Conservation (phyloP, 2,329 filamentous ascomycete genomes). For the Fusarium setosum region DNA sequence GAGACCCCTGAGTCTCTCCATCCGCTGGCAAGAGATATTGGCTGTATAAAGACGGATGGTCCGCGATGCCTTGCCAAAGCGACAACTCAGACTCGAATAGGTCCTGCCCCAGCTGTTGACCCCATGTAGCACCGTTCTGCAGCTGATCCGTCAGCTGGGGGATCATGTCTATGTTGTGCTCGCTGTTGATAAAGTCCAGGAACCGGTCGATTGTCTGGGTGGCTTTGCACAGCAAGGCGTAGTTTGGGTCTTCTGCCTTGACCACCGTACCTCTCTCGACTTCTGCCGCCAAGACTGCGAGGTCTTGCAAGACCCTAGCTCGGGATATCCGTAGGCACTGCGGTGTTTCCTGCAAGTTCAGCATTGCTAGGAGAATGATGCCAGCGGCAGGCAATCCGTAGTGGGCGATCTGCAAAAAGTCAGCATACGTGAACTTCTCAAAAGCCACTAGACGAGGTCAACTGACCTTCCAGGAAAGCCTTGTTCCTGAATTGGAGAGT, state of each 20-base stretch:
- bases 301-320: neutral
- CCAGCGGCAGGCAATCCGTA: neutral
- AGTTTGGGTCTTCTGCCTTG: neutral
- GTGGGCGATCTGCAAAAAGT: neutral
- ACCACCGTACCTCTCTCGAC: neutral
- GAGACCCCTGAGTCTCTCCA: neutral
- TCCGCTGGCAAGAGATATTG: neutral
- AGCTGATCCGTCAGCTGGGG: neutral
- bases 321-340: neutral
- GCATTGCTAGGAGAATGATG: neutral
- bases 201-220: neutral
- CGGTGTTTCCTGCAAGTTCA: neutral
- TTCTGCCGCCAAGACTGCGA: neutral
- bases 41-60: neutral
- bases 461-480: neutral
- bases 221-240: neutral
- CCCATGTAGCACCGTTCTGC: neutral
- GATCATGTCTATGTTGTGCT: neutral
- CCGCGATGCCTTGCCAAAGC: neutral
- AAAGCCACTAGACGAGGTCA: neutral
- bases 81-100: neutral
- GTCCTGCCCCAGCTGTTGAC: neutral
- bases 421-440: neutral
- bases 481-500: neutral
- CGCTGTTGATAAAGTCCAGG: neutral